Percentiles rank a stretch among this genome's conserved stretches.
These are phyloP conservation scores for Lactifluus hygrophoroides DNA, from an alignment of 768 basidiomycete genomes.

Conservation along the genomic window DNA sequence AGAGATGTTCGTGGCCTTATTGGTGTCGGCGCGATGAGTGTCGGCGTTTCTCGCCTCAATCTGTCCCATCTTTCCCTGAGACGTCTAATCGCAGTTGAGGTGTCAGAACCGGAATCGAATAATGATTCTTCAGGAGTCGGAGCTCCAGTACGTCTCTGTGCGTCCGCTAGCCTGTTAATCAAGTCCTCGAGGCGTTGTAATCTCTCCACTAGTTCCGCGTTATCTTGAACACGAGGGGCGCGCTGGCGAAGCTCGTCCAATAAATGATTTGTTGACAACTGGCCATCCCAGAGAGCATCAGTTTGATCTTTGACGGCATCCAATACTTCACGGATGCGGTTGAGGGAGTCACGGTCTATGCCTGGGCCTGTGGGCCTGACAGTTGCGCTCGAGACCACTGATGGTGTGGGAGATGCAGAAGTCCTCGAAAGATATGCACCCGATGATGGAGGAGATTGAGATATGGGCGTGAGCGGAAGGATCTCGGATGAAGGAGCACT, in stretches of 20 bases:
- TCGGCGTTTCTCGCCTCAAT: slow-evolving; percentile 25
- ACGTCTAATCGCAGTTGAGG: slow-evolving; percentile 22
- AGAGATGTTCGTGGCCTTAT: slow-evolving; percentile 41
- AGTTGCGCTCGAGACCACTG: slow-evolving; percentile 31
- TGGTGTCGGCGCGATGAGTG: slow-evolving; percentile 40
- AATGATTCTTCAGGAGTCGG: slow-evolving; percentile 27
- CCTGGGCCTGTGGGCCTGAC: slow-evolving; percentile 23
- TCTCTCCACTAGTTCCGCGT: slow-evolving; percentile 27
- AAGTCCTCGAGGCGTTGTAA: slow-evolving; percentile 18
- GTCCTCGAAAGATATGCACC: slow-evolving; percentile 34
- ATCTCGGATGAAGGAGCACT: slow-evolving; percentile 7
- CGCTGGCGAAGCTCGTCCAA: slow-evolving; percentile 53
- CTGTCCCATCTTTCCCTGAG: slow-evolving; percentile 26
- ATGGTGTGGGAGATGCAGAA: slow-evolving; percentile 31
- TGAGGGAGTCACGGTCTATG: slow-evolving; percentile 31
- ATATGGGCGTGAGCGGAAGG: slow-evolving; percentile 11
- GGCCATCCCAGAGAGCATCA: slow-evolving; percentile 51
- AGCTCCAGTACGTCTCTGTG: slow-evolving; percentile 7
- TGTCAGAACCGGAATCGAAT: slow-evolving; percentile 26
- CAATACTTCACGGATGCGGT: slow-evolving; percentile 45
- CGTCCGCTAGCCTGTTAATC: slow-evolving; percentile 11
- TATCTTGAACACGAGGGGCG: slow-evolving; percentile 29
- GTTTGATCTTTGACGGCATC: slow-evolving; percentile 52
- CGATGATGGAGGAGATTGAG: slow-evolving; percentile 19
- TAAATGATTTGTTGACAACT: slow-evolving; percentile 48